Conservation (phyloP, 2,329 filamentous ascomycete species). For the Pseudogymnoascus sp. region DNA sequence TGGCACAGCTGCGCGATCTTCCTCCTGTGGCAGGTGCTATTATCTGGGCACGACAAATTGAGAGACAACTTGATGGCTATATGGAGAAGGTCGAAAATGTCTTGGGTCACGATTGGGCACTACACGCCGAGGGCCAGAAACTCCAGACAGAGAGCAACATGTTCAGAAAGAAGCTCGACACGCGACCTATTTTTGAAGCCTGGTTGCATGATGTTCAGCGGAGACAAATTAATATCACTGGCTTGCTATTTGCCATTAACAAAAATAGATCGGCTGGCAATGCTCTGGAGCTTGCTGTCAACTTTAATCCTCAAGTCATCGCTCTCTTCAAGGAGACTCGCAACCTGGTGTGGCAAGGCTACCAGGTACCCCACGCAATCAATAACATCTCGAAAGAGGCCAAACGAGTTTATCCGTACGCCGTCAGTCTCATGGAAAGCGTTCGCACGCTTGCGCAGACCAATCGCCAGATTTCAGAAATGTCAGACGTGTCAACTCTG, state of each 20-base stretch:
- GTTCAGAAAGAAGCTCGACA: conserved; percentile 95
- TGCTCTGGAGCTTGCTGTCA: conserved; percentile 79
- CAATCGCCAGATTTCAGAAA: conserved; percentile 71
- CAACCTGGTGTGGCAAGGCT: conserved; percentile 92
- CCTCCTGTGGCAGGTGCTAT: conserved; percentile 95
- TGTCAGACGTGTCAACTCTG: conserved; percentile 82
- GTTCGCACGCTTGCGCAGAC: conserved; percentile 91
- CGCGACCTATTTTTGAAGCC: conserved; percentile 85
- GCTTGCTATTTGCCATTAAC: conserved; percentile 82
- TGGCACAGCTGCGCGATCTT: conserved; percentile 94
- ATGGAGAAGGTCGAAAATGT: conserved; percentile 99
- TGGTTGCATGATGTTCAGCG: conserved; percentile 89
- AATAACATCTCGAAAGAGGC: conserved; percentile 96
- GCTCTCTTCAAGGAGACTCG: conserved; percentile 97
- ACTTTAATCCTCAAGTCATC: conserved; percentile 96
- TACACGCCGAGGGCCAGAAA: conserved; percentile 93
- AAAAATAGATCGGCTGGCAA: conserved; percentile 89
- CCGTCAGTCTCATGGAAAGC: conserved; percentile 97
- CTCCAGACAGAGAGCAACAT: conserved; percentile 84
- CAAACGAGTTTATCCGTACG: conserved; percentile 97
- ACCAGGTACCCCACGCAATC: conserved; percentile 86
- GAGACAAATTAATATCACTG: conserved; percentile 84
- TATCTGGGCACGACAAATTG: conserved; percentile 95
- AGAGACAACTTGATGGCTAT: conserved; percentile 89
- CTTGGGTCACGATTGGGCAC: conserved; percentile 85